Evolutionary conservation across 129 eudicot genomes (phyloP), one percentile per base, ranked within the genome.

Genomic region (Artemisia tridentata): DNA sequence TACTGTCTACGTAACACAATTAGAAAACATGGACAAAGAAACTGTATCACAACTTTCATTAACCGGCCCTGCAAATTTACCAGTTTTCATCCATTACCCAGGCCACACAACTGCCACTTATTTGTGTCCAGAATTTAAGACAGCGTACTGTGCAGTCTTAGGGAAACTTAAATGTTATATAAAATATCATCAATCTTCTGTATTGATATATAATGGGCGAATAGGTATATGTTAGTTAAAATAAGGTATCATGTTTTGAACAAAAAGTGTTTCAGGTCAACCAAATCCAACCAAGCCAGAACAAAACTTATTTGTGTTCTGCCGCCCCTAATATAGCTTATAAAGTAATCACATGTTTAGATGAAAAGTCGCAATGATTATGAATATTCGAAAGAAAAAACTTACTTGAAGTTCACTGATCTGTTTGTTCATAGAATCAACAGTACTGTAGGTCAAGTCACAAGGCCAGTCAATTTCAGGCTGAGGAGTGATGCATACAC

Each of bases 331-430:
- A 38, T 7, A 38, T 7, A 38, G 10, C 45, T 38, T 7, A 38
- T 38, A 38, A 38, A 7, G 45, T 3, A 49, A 9, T 29, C 62
- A 48, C 31, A 18, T 15, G 20, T 72, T 47, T 16, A 50, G 19
- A 20, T 27, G 45, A 57, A 41, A 45, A 45, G 59, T 46, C 10
- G 57, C 75, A 71, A 63, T 14, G 7, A 41, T 15, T n/a, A 25
- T 60, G 20, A 13, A 31, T n/a, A 66, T 77, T 48, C 19, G 27
- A 19, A 61, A 27, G 45, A 71, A 82, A 54, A 54, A 15, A 80
- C 25, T 18, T n/a, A 92, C 98, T 91, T 86, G 90, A 64, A 93
- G 85, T 78, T 92, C 90, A 67, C 76, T 78, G 57, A 89, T 92
- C 78, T 89, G 98, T 55, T 71, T 86, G 69, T 82, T 80, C 89